Base-by-base conservation (phyloP, 2,329 filamentous ascomycete genomes). In the Aspergillus tamarii region DNA sequence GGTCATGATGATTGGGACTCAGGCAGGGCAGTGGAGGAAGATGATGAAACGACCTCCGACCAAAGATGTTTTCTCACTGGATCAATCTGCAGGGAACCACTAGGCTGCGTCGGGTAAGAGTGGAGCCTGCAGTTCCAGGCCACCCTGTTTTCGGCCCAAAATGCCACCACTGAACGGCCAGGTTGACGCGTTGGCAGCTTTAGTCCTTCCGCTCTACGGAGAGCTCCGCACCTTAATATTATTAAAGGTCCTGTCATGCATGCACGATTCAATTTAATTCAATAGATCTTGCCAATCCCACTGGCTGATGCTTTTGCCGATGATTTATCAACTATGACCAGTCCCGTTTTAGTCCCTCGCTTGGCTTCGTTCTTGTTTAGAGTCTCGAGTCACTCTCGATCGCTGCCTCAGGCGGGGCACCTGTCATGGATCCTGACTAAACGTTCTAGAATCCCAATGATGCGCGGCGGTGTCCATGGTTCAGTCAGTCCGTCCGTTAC, bases 361-460 rank as follows among this genome's bases (percentile, higher is more conserved):
- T 16, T 48, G 45, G 21, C 23, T 16, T 26, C 45, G 23, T 5
- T 28, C 45, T 48, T 48, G 23, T 48, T 48, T 26, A n/a, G n/a
- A n/a, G n/a, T 19, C 23, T 43, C 41, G 11, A 46, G 43, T 23
- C 43, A 16, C 7, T n/a, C 39, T 41, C 19, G 39, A 19, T 48
- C 9, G 23, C 46, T 28, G 46, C 46, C 46, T 50, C 14, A 50
- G 46, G 46, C 46, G 14, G 46, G 12, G 21, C n/a, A 7, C 11
- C 12, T 23, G 43, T 46, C 21, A 46, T 11, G n/a, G n/a, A 23
- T 21, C n/a, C 16, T 65, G 63, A 65, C 63, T 65, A 63, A 65
- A 61, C 61, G 43, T 50, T 65, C 63, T 65, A 65, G 61, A 63
- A 60, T 61, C 32, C 8, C 16, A n/a, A 7, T 1, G 39, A 19